Conservation (phyloP, 2,329 filamentous ascomycete species). For the Fusarium odoratissimum region DNA sequence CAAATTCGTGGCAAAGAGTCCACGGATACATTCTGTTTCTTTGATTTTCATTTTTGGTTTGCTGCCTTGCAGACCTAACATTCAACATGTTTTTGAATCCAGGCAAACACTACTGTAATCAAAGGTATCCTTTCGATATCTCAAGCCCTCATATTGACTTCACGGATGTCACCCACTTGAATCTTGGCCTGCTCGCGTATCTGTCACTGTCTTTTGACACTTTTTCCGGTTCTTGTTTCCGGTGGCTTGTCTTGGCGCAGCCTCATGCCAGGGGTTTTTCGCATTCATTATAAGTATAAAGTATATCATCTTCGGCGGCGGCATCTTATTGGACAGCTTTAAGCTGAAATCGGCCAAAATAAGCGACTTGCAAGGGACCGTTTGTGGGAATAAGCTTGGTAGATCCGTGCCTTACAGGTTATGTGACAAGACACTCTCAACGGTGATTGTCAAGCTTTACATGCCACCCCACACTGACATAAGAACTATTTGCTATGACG, state of each 20-base stretch:
- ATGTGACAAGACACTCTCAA: conserved; percentile 2
- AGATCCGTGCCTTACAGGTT: conserved; percentile 23
- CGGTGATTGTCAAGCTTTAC: conserved; percentile 1
- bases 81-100: rapidly evolving
- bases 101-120: no score
- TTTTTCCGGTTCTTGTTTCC: conserved; percentile 9
- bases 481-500: neutral
- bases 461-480: neutral
- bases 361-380: no score
- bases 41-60: neutral
- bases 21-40: neutral
- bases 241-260: conserved; percentile 18
- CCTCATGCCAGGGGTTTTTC: conserved; percentile 9
- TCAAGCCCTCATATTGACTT: neutral
- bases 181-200: no score
- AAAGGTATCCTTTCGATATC: rapidly evolving
- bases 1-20: neutral
- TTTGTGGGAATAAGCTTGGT: conserved; percentile 1
- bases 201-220: conserved; percentile 4
- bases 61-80: rapidly evolving
- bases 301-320: neutral
- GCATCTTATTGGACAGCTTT: rapidly evolving
- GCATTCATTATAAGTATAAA: neutral
- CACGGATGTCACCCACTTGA: no score
- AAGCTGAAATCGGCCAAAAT: neutral